phyloP scores from a whole-genome alignment of 2,329 filamentous ascomycete species.

The Stagonosporopsis chrysanthemi region DNA sequence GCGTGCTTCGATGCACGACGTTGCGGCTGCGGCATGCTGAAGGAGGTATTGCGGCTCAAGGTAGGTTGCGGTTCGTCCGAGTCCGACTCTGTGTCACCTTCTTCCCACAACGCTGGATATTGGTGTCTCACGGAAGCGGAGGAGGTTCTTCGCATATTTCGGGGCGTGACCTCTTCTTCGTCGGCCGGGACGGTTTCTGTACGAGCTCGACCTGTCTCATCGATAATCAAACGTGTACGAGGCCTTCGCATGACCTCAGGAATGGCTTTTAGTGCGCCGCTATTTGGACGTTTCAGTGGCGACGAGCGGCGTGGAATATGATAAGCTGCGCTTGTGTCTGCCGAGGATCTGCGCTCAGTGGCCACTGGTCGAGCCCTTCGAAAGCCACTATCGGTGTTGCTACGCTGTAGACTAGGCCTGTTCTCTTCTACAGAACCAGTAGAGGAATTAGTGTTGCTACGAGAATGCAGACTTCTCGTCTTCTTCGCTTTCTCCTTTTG shows the following conservation, averaged over 20 bases:
- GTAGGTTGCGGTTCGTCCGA: conserved; percentile 42
- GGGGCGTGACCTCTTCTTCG: conserved; percentile 44
- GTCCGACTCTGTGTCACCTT: conserved; percentile 50
- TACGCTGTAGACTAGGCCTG: conserved; percentile 52
- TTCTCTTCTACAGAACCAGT: conserved; percentile 43
- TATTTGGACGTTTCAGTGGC: conserved; percentile 55
- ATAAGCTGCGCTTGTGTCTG: conserved; percentile 26
- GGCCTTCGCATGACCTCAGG: conserved; percentile 53
- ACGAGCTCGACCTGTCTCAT: conserved; percentile 57
- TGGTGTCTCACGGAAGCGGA: conserved; percentile 43
- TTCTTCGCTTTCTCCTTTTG: conserved; percentile 45
- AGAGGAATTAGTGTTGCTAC: conserved; percentile 51
- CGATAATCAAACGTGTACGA: conserved; percentile 56
- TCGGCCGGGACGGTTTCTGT: conserved; percentile 54
- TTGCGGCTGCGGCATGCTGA: conserved; percentile 41
- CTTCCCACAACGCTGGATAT: conserved; percentile 56
- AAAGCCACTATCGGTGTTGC: conserved; percentile 56
- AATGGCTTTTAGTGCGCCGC: conserved; percentile 54
- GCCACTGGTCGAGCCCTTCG: conserved; percentile 39
- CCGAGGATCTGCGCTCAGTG: conserved; percentile 40
- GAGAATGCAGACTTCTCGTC: conserved; percentile 47
- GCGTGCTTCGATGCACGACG: conserved; percentile 48
- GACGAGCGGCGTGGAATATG: conserved; percentile 55
- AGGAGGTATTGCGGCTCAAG: conserved; percentile 48
- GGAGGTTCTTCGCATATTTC: conserved; percentile 30